These are phyloP conservation scores for Gracilaria vermiculophylla DNA, from an alignment of 23 red algal genomes.

Conservation along the genomic window DNA sequence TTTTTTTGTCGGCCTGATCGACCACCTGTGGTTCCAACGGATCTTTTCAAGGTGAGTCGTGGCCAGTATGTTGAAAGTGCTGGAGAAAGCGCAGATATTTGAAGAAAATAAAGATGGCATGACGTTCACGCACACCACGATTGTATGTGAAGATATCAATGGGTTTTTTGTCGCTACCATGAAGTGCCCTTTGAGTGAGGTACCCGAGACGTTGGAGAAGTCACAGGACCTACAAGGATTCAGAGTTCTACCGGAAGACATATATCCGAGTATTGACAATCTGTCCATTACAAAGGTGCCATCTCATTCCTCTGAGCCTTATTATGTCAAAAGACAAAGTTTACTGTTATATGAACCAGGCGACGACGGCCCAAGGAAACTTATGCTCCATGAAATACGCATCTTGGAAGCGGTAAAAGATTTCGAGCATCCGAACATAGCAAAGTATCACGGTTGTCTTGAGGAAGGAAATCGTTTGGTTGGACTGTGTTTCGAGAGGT, in stretches of 20 bases:
- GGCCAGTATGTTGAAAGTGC: too few relatives aligned
- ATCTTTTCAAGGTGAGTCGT: too few relatives aligned
- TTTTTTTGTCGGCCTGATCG: too few relatives aligned
- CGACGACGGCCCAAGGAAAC: neutral
- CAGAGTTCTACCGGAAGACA: neutral
- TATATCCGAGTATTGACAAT: neutral
- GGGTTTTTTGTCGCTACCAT: constrained; percentile 7
- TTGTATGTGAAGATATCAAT: constrained; percentile 1
- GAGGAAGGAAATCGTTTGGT: neutral
- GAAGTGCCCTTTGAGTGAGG: neutral
- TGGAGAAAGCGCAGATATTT: neutral
- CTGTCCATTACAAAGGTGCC: neutral
- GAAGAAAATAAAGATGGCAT: neutral
- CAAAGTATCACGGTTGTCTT: neutral
- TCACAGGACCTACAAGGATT: neutral
- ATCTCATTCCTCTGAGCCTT: neutral
- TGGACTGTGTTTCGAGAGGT: neutral
- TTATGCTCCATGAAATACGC: constrained; percentile 15
- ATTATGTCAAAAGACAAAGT: neutral
- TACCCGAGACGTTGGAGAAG: neutral
- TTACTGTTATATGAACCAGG: neutral
- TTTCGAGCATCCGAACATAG: constrained; percentile 15
- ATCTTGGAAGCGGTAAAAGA: neutral
- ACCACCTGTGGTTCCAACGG: too few relatives aligned
- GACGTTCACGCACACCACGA: neutral